Conservation (phyloP, 1,284 basidiomycete genomes). For the Heterobasidion occidentale region DNA sequence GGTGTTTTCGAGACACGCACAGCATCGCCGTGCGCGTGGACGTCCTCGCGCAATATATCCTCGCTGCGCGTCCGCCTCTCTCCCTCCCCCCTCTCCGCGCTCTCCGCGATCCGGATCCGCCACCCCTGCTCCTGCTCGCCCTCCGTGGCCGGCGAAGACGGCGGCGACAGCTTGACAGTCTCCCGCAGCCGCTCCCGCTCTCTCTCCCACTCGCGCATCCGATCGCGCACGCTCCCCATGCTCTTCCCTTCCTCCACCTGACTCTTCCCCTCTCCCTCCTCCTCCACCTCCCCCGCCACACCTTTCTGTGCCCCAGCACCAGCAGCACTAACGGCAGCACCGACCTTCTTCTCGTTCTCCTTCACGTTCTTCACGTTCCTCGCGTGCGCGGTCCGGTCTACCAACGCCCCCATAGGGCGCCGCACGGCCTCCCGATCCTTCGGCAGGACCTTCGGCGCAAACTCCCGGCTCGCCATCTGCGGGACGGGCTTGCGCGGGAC, state of each 20-base stretch:
- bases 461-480: conserved; percentile 8
- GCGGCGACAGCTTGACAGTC: conserved; percentile 1
- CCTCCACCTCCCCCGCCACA: conserved; percentile 10
- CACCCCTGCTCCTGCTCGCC: not conserved
- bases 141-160: not conserved
- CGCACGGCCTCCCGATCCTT: not conserved
- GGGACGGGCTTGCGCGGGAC: conserved; percentile 18
- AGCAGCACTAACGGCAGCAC: not conserved
- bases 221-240: conserved; percentile 23
- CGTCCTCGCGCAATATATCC: not conserved
- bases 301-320: not conserved
- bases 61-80: not conserved
- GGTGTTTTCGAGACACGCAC: conserved; percentile 1
- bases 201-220: conserved; percentile 15
- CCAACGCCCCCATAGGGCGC: not conserved
- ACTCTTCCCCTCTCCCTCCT: conserved; percentile 32
- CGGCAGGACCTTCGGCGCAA: not conserved
- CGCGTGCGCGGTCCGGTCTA: not conserved
- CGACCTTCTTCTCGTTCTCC: conserved; percentile 1
- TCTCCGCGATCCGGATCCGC: not conserved
- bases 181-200: conserved; percentile 14
- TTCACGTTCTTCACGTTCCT: not conserved
- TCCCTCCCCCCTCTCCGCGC: not conserved
- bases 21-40: not conserved
- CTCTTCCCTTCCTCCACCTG: conserved; percentile 22